phyloP scores from a whole-genome alignment of 176 grass and related monocot species.

The Carex cristatella region DNA sequence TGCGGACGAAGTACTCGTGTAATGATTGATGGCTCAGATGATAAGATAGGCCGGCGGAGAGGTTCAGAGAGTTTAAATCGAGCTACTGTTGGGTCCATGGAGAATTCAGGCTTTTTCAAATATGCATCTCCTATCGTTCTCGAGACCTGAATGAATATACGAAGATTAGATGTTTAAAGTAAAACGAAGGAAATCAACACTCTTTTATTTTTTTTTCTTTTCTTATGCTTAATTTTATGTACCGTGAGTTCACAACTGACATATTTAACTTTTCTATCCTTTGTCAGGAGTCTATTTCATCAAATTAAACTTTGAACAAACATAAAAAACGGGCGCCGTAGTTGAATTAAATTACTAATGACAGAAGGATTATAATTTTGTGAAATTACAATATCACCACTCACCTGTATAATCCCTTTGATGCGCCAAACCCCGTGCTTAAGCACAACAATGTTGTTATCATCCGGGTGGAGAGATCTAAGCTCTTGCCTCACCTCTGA shows the following conservation, averaged over 20 bases:
- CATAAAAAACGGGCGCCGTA: not conserved
- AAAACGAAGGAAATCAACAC: not conserved
- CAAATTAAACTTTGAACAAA: not conserved
- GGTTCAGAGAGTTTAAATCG: constrained; percentile 80
- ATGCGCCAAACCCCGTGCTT: constrained; percentile 98
- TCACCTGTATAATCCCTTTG: constrained; percentile 97
- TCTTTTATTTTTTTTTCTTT: not conserved
- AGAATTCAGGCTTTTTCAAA: constrained; percentile 80
- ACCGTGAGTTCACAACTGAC: not conserved
- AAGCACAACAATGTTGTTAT: constrained; percentile 88
- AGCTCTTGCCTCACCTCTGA: constrained; percentile 92
- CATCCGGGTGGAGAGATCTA: constrained; percentile 80
- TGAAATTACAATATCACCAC: not conserved
- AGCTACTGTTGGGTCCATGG: constrained; percentile 57
- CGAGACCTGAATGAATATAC: constrained; percentile 64
- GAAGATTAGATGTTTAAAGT: constrained; percentile 16
- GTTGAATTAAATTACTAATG: not conserved
- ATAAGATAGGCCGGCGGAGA: constrained; percentile 64
- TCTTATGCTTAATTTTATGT: not conserved
- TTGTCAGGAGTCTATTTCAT: not conserved
- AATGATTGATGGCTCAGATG: constrained; percentile 63
- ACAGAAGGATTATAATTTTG: not conserved
- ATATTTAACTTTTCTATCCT: not conserved
- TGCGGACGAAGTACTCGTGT: constrained; percentile 57
- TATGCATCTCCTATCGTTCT: constrained; percentile 96